These are phyloP conservation scores for Geranium rotundifolium DNA, from an alignment of 345 rosid species.

Conservation along the genomic window DNA sequence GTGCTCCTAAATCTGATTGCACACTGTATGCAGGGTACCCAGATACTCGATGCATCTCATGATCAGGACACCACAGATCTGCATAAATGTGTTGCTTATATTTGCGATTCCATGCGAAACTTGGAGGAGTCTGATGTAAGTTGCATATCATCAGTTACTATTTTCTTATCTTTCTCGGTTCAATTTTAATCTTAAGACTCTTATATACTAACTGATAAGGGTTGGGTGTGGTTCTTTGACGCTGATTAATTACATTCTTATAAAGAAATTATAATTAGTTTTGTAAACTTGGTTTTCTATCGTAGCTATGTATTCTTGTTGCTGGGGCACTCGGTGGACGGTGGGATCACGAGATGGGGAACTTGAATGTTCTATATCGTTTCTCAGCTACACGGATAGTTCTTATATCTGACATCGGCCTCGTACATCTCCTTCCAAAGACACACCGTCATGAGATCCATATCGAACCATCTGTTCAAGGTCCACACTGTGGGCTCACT, in stretches of 20 bases:
- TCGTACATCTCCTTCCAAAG: constrained; percentile 66
- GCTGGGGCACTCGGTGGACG: constrained; percentile 97
- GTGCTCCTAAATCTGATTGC: background rate
- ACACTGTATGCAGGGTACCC: constrained; percentile 54
- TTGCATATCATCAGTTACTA: background rate
- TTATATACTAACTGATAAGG: no score
- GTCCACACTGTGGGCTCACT: constrained; percentile 87
- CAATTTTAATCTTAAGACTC: background rate
- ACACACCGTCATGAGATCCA: constrained; percentile 55
- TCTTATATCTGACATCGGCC: constrained; percentile 71
- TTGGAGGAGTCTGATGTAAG: constrained; percentile 46
- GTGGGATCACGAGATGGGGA: constrained; percentile 90
- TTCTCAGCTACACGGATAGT: constrained; percentile 45
- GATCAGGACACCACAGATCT: constrained; percentile 98
- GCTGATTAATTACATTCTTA: background rate
- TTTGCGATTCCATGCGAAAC: constrained; percentile 33
- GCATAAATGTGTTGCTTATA: constrained; percentile 60
- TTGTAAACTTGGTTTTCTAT: background rate
- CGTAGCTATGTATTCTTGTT: constrained; percentile 74
- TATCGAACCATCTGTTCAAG: constrained; percentile 48
- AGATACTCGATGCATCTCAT: constrained; percentile 59
- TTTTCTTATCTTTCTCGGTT: background rate
- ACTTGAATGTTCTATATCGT: constrained; percentile 60
- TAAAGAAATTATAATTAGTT: background rate
- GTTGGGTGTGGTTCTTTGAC: no score